Evolutionary conservation across 495 filamentous ascomycete genomes (phyloP).

Genomic region (Niebla homalea): DNA sequence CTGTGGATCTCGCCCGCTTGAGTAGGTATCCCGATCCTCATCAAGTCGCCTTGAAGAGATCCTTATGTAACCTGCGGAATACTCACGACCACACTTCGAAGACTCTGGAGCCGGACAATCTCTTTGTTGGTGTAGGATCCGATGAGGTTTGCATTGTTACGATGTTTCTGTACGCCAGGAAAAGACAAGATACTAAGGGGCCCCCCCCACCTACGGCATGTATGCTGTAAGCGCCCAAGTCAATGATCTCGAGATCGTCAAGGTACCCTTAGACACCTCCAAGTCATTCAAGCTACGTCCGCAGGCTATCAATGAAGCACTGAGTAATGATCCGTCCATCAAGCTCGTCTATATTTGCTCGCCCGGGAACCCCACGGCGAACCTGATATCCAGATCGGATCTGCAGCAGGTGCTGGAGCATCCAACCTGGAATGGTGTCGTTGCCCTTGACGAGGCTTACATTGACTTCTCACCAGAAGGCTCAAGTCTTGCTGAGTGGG

Average conservation of each 20-base stretch:
- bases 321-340: slow-evolving; percentile 53
- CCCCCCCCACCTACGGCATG: slow-evolving; percentile 97
- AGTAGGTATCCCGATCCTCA: slow-evolving; percentile 97
- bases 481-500: slow-evolving; percentile 82
- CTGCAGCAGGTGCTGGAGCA: slow-evolving; percentile 64
- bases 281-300: slow-evolving; percentile 59
- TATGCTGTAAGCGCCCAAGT: slow-evolving; percentile 86
- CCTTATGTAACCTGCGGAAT: slow-evolving; percentile 79
- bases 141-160: slow-evolving; percentile 82
- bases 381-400: slow-evolving; percentile 62
- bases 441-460: slow-evolving; percentile 92
- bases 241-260: slow-evolving; percentile 79
- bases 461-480: slow-evolving; percentile 80
- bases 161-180: slow-evolving; percentile 82
- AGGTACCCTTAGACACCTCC: slow-evolving; percentile 55
- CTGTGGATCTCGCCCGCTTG: slow-evolving; percentile 61
- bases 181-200: slow-evolving; percentile 83
- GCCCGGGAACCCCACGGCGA: slow-evolving; percentile 85
- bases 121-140: slow-evolving; percentile 89
- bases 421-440: slow-evolving; percentile 87
- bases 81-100: slow-evolving; percentile 66
- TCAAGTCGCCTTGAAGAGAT: slow-evolving; percentile 71
- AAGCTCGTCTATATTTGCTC: slow-evolving; percentile 88
- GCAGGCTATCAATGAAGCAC: slow-evolving; percentile 46
- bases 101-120: slow-evolving; percentile 61